A percentile compares a stretch with the other conserved stretches of the same genome.
Evolutionary conservation across 2,329 filamentous ascomycete genomes (phyloP).

Genomic region (Colletotrichum spaethianum): DNA sequence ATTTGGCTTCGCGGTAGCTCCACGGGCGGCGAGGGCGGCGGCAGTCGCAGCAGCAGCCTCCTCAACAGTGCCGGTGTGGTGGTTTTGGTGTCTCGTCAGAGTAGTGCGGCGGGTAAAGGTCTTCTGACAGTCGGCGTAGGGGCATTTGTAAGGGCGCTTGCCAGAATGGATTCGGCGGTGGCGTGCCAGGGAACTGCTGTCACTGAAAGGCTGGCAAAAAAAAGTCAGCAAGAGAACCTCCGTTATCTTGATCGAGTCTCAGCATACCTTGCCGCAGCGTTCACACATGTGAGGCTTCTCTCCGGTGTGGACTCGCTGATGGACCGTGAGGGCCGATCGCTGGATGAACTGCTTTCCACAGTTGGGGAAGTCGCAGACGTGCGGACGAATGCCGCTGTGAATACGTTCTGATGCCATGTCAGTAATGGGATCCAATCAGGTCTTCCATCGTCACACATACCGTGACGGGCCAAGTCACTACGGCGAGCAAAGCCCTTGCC

Average conservation of each 20-base stretch:
- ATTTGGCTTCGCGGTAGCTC: constrained; percentile 54
- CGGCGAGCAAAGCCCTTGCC: constrained; percentile 92
- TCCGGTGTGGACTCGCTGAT: constrained; percentile 94
- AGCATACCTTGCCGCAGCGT: constrained; percentile 88
- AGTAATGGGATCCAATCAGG: constrained; percentile 36
- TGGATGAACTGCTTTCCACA: constrained; percentile 99
- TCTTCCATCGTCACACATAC: constrained; percentile 66
- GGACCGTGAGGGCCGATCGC: constrained; percentile 93
- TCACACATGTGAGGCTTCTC: constrained; percentile 99
- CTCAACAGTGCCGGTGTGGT: constrained; percentile 95
- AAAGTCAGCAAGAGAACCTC: constrained; percentile 42
- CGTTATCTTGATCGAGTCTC: neutral
- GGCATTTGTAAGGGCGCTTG: constrained; percentile 96
- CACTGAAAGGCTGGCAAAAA: constrained; percentile 84
- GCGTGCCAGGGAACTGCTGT: constrained; percentile 92
- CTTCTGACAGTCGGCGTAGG: constrained; percentile 97
- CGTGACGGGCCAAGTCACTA: constrained; percentile 94
- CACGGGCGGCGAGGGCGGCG: constrained; percentile 79
- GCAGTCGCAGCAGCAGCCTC: constrained; percentile 92
- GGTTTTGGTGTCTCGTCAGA: constrained; percentile 93
- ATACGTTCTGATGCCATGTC: constrained; percentile 81
- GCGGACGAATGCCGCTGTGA: constrained; percentile 90
- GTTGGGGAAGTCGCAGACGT: constrained; percentile 89
- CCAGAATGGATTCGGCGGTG: constrained; percentile 96
- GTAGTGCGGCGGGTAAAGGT: constrained; percentile 97